A percentile compares a stretch with the other conserved stretches of the same genome.
These are phyloP conservation scores for Bipolaris victoriae DNA, from an alignment of 2,329 filamentous ascomycete genomes.

Conservation along the genomic window DNA sequence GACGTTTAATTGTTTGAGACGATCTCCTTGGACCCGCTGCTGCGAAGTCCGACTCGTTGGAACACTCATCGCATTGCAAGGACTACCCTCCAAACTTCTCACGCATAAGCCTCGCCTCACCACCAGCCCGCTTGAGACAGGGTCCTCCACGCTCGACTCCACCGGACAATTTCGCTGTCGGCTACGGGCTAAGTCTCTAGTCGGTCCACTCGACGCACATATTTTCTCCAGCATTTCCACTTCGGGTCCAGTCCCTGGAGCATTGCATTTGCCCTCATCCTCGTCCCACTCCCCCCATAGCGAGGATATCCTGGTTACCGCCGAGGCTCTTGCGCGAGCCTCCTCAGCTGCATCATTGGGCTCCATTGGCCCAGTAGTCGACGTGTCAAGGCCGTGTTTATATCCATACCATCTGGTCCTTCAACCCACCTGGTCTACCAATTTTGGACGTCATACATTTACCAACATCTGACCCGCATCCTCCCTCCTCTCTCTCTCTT, in stretches of 20 bases:
- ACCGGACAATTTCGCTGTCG: conserved; percentile 39
- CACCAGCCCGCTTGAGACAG: conserved; percentile 34
- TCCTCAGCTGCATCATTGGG: conserved; percentile 40
- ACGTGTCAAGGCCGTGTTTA: conserved; percentile 47
- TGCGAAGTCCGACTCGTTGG: conserved; percentile 36
- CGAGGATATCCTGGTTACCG: conserved; percentile 49
- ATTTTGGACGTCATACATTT: conserved; percentile 37
- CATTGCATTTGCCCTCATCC: conserved; percentile 34
- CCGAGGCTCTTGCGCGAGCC: conserved; percentile 46
- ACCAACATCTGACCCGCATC: conserved; percentile 19
- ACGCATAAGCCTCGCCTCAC: conserved; percentile 39
- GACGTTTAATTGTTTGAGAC: conserved; percentile 46
- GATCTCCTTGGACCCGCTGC: conserved; percentile 34
- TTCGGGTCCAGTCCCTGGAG: conserved; percentile 46
- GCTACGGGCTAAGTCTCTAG: conserved; percentile 40
- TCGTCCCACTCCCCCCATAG: conserved; percentile 35
- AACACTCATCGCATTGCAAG: conserved; percentile 42
- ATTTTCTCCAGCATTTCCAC: conserved; percentile 46
- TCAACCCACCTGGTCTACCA: conserved; percentile 36
- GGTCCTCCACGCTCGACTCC: conserved; percentile 46
- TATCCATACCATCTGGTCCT: conserved; percentile 44
- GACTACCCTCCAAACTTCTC: conserved; percentile 43
- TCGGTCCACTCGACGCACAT: conserved; percentile 34
- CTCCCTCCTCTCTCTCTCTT: conserved; percentile 9
- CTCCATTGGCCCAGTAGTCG: conserved; percentile 46